phyloP scores from a whole-genome alignment of 106 monocot genomes.

The Phalaenopsis equestris region DNA sequence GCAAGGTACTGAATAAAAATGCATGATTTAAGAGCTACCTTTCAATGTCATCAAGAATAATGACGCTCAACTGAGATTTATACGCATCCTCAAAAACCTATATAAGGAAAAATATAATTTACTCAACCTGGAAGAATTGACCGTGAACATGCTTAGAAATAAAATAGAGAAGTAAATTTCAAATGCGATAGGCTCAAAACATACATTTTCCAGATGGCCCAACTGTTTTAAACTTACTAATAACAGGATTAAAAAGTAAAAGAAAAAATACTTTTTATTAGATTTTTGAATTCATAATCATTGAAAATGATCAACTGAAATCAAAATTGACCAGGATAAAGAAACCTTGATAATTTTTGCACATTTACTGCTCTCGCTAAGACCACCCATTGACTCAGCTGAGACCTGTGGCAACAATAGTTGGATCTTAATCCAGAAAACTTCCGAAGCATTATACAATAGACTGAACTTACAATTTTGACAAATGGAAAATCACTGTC shows the following conservation, averaged over 20 bases:
- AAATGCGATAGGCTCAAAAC: not conserved
- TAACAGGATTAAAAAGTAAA: not conserved
- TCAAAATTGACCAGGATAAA: not conserved
- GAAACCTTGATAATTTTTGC: constrained; percentile 84
- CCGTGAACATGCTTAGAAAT: not conserved
- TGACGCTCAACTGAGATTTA: constrained; percentile 83
- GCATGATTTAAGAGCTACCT: constrained; percentile 36
- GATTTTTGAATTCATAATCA: not conserved
- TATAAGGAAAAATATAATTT: not conserved
- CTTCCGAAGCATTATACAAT: not conserved
- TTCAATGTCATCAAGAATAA: constrained; percentile 97
- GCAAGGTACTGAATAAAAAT: not conserved
- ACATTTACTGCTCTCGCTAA: constrained; percentile 91
- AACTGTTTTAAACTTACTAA: not conserved
- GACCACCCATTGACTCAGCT: constrained; percentile 90
- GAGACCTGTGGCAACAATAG: constrained; percentile 48
- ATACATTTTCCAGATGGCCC: not conserved
- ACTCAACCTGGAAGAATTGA: not conserved
- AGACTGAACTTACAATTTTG: constrained; percentile 75
- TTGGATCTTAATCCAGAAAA: not conserved
- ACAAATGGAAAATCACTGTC: too few species aligned
- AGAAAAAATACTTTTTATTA: not conserved
- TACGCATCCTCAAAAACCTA: constrained; percentile 99
- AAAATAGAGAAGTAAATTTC: not conserved
- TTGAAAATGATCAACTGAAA: not conserved